A percentile compares a stretch with the other conserved stretches of the same genome.
phyloP scores from a whole-genome alignment of 768 basidiomycete species.

The Boletus eberwhitei region DNA sequence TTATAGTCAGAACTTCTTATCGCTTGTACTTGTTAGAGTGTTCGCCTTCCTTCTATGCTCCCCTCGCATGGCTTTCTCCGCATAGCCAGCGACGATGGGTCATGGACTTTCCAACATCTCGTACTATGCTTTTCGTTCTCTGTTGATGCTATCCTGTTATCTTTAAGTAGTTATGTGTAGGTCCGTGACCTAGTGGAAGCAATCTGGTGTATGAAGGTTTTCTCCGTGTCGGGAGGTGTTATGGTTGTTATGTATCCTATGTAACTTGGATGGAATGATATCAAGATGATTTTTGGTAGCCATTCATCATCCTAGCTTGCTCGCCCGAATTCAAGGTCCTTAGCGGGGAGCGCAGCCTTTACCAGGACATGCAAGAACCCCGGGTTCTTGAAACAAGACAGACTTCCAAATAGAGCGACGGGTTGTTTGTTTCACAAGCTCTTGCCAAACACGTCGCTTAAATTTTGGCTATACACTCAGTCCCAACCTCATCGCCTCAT shows the following conservation, averaged over 20 bases:
- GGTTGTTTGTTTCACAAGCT: constrained; percentile 31
- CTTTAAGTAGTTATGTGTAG: constrained; percentile 4
- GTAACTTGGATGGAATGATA: too few relatives aligned
- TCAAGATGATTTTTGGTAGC: neutral
- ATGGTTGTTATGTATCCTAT: neutral
- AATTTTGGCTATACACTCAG: constrained; percentile 28
- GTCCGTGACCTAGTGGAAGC: neutral
- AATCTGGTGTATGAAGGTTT: neutral
- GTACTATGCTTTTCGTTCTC: constrained; percentile 6
- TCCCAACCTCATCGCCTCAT: too few relatives aligned
- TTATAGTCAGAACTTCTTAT: neutral
- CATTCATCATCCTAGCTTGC: neutral
- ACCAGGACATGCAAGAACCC: too few relatives aligned
- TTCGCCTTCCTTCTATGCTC: neutral
- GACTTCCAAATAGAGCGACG: constrained; percentile 14
- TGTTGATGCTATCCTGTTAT: constrained; percentile 3
- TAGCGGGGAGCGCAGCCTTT: too few relatives aligned
- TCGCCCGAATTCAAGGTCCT: neutral
- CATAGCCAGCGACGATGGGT: neutral
- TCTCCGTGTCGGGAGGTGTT: neutral
- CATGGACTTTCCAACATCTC: neutral
- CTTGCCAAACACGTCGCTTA: constrained; percentile 33
- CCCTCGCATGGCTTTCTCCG: neutral
- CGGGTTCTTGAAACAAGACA: too few relatives aligned
- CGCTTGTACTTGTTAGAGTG: neutral